Evolutionary conservation across 345 rosid genomes (phyloP), one percentile per base, ranked within the genome.

Genomic region (Durio zibethinus): DNA sequence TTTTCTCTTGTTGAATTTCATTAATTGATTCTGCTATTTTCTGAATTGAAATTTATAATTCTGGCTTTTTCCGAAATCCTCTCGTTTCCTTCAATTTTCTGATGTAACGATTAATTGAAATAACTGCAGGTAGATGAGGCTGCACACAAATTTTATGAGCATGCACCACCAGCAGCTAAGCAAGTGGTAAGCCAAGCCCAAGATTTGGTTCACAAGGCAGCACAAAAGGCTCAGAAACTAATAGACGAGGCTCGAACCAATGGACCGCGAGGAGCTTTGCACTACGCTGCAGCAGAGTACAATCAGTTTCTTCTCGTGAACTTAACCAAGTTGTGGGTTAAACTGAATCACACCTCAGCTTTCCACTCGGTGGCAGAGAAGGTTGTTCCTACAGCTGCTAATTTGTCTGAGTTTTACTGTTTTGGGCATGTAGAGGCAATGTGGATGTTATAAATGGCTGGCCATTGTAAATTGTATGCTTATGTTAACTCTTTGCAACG

Each of bases 131-230:
- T 89, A 0, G 96, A 85, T 78, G 89, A 85, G 78, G 96, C 82
- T 70, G 59, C 88, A 0, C 79, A 45, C 65, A 85, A 88, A 86
- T 90, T 90, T 59, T 88, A 91, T 7, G 82, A 88, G 87, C 91
- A 88, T 33, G 98, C 97, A 20, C 99, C 99, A 6, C 75, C 90
- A 0, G 9, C 77, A 52, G 97, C 90, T 50, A 95, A 93, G 89
- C 76, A 79, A 20, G 75, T 83, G 18, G 89, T 85, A 1, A 72
- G 76, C 76, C 86, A 82, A 64, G 80, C 90, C 15, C 86, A 70
- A 20, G 45, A 21, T 18, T 43, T 95, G 82, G 74, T 88, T 16
- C 77, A 78, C 45, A 79, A 64, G 70, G 81, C 91, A 11, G 76
- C 90, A 5, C 70, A 84, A 33, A 93, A 89, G 82, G 84, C 86